Conservation (phyloP, 306 rosid genomes). For the Vigna reflexopilosa region DNA sequence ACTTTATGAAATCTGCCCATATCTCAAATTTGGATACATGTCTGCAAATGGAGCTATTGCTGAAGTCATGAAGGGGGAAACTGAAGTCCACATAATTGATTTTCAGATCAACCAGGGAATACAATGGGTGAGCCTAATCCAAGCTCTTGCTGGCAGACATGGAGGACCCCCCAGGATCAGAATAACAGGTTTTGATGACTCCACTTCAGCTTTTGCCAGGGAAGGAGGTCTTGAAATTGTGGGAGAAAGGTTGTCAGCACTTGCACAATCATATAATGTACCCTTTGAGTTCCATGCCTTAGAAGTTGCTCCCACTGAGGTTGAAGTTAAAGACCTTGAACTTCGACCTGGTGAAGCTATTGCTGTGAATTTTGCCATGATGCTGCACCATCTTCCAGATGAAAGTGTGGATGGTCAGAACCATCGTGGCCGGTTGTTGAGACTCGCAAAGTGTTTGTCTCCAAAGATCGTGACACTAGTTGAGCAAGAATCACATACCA, state of each 20-base stretch:
- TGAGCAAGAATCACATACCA: conserved; percentile 80
- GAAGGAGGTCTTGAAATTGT: conserved; percentile 83
- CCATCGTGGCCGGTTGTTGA: conserved; percentile 70
- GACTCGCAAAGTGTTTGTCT: conserved; percentile 68
- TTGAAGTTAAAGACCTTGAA: conserved; percentile 64
- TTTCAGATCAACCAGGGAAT: conserved; percentile 88
- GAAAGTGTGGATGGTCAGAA: conserved; percentile 65
- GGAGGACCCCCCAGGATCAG: conserved; percentile 86
- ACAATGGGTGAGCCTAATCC: conserved; percentile 84
- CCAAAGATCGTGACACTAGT: conserved; percentile 93
- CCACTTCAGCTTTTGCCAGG: conserved; percentile 73
- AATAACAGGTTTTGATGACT: conserved; percentile 79
- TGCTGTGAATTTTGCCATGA: conserved; percentile 81
- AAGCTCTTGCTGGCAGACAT: conserved; percentile 71
- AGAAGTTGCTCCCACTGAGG: conserved; percentile 55
- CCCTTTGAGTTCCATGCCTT: conserved; percentile 76
- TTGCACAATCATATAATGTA: conserved; percentile 67
- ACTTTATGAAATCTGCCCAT: conserved; percentile 85
- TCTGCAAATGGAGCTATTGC: conserved; percentile 97
- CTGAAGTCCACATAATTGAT: conserved; percentile 79
- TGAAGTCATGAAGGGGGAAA: conserved; percentile 77
- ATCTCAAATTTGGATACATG: conserved; percentile 85
- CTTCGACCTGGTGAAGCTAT: conserved; percentile 70
- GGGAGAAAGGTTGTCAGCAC: conserved; percentile 62
- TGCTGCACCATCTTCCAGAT: conserved; percentile 88